A percentile compares a stretch with the other conserved stretches of the same genome.
These are phyloP conservation scores for Fistulinella prunicolor DNA, from an alignment of 768 basidiomycete species.

Conservation along the genomic window DNA sequence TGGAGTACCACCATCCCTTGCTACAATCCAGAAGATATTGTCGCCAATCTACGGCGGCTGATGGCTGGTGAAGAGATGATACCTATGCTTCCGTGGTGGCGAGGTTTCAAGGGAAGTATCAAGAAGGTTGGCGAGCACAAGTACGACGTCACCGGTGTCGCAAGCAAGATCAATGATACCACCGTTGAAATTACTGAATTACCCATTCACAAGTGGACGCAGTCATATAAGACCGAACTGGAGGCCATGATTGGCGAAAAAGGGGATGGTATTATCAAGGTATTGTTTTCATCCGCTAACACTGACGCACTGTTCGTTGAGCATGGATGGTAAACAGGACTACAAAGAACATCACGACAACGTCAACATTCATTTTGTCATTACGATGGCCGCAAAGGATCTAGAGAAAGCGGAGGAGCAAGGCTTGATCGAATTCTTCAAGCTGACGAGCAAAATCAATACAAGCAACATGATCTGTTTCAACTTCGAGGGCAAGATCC, in stretches of 20 bases:
- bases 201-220: conserved; percentile 94
- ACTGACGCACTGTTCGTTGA: background rate
- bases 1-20: conserved; percentile 94
- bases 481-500: conserved; percentile 94
- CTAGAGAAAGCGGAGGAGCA: conserved; percentile 87
- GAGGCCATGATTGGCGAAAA: conserved; percentile 90
- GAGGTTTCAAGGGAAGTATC: conserved; percentile 89
- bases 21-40: conserved; percentile 90
- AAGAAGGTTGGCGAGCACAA: conserved; percentile 80
- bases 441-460: conserved; percentile 76
- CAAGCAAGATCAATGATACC: conserved; percentile 75
- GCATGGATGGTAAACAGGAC: conserved; percentile 52
- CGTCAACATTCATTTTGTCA: conserved; percentile 81
- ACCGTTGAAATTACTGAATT: conserved; percentile 94
- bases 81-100: conserved; percentile 96
- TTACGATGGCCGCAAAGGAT: conserved; percentile 77
- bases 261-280: conserved; percentile 79
- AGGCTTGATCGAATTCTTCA: conserved; percentile 90
- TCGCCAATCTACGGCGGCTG: conserved; percentile 79
- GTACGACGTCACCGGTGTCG: conserved; percentile 75
- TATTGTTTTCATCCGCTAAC: conserved; percentile 21
- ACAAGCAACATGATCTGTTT: conserved; percentile 99
- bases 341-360: conserved; percentile 98
- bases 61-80: conserved; percentile 84
- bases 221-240: conserved; percentile 86